Conservation (phyloP, 108 stramenopile species). For the Pseudonitzschia pungens region DNA sequence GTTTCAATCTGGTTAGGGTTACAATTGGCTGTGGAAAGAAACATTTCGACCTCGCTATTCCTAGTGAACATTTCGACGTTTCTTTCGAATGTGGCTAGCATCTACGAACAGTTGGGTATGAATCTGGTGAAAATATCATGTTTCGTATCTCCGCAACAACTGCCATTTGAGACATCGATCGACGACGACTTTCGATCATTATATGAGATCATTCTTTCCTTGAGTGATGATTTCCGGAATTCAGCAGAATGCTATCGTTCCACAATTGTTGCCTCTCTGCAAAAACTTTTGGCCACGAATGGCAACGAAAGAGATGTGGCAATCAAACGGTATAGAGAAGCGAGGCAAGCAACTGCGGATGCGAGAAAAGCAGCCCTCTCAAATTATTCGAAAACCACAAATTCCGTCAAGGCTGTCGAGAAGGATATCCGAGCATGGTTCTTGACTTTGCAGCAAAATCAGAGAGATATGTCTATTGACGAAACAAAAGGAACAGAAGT, state of each 20-base stretch:
- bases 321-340: conserved; percentile 16
- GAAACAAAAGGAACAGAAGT: neutral
- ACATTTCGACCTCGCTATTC: conserved; percentile 16
- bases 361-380: conserved; percentile 10
- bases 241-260: conserved; percentile 13
- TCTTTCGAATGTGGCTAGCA: conserved; percentile 18
- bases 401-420: conserved; percentile 16
- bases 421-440: conserved; percentile 21
- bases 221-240: conserved; percentile 8
- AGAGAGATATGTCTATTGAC: neutral
- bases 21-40: conserved; percentile 20
- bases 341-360: conserved; percentile 14
- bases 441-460: conserved; percentile 1
- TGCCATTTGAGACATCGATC: conserved; percentile 7
- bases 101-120: conserved; percentile 23
- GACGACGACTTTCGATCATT: conserved; percentile 10
- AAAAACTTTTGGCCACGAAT: conserved; percentile 8
- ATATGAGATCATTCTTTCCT: neutral
- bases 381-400: conserved; percentile 12
- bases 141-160: conserved; percentile 17
- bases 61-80: conserved; percentile 4
- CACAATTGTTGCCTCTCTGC: conserved; percentile 5
- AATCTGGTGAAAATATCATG: conserved; percentile 11
- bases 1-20: conserved; percentile 18
- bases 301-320: conserved; percentile 2